Percentiles rank a stretch among this genome's conserved stretches.
Conservation (phyloP, 768 basidiomycete genomes). For the Albatrellus ellisii region DNA sequence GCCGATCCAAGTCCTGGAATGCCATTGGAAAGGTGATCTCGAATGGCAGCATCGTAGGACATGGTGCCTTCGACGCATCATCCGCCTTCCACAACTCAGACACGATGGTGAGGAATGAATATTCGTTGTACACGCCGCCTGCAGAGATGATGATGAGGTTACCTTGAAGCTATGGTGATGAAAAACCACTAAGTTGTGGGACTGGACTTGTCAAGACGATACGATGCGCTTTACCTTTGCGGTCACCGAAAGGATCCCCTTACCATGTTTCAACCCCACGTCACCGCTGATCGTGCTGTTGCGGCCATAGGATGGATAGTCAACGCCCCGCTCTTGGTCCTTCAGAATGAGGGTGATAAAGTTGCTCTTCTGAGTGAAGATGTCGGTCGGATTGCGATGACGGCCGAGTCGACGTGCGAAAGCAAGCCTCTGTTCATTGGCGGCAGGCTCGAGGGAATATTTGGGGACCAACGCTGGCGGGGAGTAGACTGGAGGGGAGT, state of each 20-base stretch:
- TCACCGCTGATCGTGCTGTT: constrained; percentile 27
- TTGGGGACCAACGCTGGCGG: constrained; percentile 39
- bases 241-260: constrained; percentile 28
- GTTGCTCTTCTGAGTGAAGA: constrained; percentile 27
- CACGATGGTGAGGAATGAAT: constrained; percentile 7
- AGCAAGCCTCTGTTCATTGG: constrained; percentile 40
- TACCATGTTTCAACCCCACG: constrained; percentile 26
- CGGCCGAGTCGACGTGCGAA: constrained; percentile 28
- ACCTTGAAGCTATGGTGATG: not conserved
- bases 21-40: constrained; percentile 14
- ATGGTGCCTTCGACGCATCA: constrained; percentile 9
- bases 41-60: constrained; percentile 30
- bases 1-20: constrained; percentile 2
- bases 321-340: constrained; percentile 30
- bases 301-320: constrained; percentile 33
- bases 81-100: constrained; percentile 11
- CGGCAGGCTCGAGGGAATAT: constrained; percentile 42
- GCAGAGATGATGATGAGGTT: not conserved
- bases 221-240: constrained; percentile 27
- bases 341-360: constrained; percentile 29
- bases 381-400: constrained; percentile 22
- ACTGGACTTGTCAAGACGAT: too few species aligned
- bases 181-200: not conserved
- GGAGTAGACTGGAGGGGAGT: constrained; percentile 36
- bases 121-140: constrained; percentile 5